Evolutionary conservation across 2,329 filamentous ascomycete species (phyloP).

Genomic region (Talaromyces sp.): DNA sequence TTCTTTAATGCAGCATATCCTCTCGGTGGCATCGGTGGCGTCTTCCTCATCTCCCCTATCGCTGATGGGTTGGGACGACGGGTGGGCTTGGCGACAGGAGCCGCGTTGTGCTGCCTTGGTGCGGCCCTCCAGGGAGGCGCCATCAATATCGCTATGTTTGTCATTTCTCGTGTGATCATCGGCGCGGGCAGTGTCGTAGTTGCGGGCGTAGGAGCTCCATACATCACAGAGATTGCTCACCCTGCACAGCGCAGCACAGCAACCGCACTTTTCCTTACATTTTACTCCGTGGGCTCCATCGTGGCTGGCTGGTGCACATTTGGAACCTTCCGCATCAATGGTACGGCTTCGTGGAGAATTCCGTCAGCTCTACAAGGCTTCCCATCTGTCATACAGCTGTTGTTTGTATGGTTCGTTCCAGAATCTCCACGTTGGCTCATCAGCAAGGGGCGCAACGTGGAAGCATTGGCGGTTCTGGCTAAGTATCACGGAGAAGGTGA

Average conservation of each 20-base stretch:
- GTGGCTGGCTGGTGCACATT: conserved; percentile 9
- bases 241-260: not conserved
- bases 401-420: not conserved
- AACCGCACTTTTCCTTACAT: not conserved
- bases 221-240: conserved; percentile 1
- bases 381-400: not conserved
- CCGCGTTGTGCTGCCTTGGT: not conserved
- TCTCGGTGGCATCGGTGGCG: conserved; percentile 43
- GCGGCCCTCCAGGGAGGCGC: conserved; percentile 1
- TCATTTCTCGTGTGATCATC: not conserved
- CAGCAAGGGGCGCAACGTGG: conserved; percentile 55
- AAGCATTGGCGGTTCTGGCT: conserved; percentile 54
- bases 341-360: not conserved
- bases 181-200: not conserved
- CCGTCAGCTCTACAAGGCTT: not conserved
- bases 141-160: conserved; percentile 7
- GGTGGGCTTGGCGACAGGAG: not conserved
- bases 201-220: not conserved
- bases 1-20: conserved; percentile 47
- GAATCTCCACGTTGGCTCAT: conserved; percentile 63
- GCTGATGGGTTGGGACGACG: conserved; percentile 1
- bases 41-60: not conserved
- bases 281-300: not conserved
- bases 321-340: conserved; percentile 1
- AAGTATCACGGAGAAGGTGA: conserved; percentile 57